Evolutionary conservation across 2,329 filamentous ascomycete genomes (phyloP).

Genomic region (Nemania diffusa): DNA sequence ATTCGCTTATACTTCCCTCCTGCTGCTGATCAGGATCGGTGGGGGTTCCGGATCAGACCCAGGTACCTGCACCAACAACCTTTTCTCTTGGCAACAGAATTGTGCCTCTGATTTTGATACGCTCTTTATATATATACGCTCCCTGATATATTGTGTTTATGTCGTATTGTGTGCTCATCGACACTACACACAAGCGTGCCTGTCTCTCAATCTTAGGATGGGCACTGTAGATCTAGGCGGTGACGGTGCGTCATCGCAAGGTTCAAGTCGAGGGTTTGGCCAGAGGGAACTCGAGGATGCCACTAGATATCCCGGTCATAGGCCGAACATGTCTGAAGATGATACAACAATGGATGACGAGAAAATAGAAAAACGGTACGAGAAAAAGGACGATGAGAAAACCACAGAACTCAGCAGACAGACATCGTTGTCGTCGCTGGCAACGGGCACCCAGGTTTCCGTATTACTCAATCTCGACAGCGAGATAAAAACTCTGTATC

Average conservation of each 20-base stretch:
- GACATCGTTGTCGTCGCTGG: not conserved
- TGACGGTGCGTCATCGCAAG: not conserved
- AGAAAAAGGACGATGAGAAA: not conserved
- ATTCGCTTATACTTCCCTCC: constrained; percentile 8
- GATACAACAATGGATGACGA: not conserved
- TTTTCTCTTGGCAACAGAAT: not conserved
- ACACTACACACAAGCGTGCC: not conserved
- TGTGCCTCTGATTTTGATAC: not conserved
- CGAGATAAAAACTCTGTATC: constrained; percentile 65
- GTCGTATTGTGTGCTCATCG: not conserved
- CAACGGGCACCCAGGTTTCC: constrained; percentile 3
- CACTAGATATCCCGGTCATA: not conserved
- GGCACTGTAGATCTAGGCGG: constrained; percentile 18
- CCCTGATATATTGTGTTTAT: not conserved
- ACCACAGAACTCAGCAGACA: not conserved
- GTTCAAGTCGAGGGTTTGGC: constrained; percentile 1
- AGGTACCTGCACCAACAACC: not conserved
- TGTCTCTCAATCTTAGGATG: constrained; percentile 17
- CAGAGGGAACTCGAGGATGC: not conserved
- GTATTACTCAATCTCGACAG: constrained; percentile 26
- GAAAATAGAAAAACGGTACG: not conserved
- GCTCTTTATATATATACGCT: not conserved
- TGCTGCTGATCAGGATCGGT: constrained; percentile 1
- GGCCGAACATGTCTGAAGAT: not conserved
- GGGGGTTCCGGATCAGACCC: not conserved